Conservation (phyloP, 805 yeast species). For the Komagataella populi region DNA sequence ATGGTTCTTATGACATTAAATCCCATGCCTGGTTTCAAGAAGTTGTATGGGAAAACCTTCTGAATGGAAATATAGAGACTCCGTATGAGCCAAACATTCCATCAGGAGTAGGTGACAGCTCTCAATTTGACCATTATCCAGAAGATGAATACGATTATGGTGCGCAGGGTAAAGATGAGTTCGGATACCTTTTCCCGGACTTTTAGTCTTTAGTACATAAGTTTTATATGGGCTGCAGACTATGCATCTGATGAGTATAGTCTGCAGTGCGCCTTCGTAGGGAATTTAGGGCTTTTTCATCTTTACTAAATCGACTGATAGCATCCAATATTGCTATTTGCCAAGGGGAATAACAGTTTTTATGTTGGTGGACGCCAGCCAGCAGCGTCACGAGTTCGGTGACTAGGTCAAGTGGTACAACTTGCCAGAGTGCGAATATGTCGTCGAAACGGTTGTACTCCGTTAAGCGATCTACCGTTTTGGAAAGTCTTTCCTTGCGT, state of each 20-base stretch:
- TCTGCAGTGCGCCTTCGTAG: neutral
- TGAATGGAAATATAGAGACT: slow-evolving; percentile 44
- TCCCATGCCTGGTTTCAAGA: slow-evolving; percentile 47
- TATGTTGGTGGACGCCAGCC: neutral
- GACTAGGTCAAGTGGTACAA: neutral
- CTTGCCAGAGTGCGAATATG: neutral
- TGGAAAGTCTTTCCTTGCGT: neutral
- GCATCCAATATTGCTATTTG: neutral
- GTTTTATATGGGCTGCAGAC: neutral
- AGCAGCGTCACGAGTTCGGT: neutral
- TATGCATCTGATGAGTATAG: neutral
- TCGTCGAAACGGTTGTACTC: neutral
- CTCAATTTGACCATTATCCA: slow-evolving; percentile 57
- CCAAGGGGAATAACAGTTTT: neutral
- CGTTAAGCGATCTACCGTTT: neutral
- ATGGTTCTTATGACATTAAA: slow-evolving; percentile 43
- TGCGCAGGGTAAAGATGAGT: slow-evolving; percentile 33
- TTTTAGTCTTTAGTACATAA: slow-evolving; percentile 6
- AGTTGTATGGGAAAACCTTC: slow-evolving; percentile 46
- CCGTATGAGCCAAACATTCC: slow-evolving; percentile 56
- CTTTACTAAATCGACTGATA: neutral
- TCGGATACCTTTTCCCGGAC: slow-evolving; percentile 17
- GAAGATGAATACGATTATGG: slow-evolving; percentile 84
- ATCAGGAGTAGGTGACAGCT: slow-evolving; percentile 50
- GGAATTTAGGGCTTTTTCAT: neutral